phyloP scores from a whole-genome alignment of 768 basidiomycete genomes.

The Crassisporium funariophilum region DNA sequence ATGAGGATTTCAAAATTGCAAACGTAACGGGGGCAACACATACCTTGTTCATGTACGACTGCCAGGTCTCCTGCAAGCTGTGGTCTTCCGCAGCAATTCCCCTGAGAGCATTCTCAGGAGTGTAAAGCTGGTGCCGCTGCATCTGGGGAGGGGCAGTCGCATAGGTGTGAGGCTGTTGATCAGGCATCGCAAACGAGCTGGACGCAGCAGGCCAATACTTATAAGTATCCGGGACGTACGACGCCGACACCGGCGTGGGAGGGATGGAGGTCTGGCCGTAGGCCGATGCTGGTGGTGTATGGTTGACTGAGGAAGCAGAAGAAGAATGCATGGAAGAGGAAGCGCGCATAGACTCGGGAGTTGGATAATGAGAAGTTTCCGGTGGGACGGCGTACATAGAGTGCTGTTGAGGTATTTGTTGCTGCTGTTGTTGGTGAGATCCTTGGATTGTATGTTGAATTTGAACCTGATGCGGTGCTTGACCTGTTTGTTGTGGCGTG shows the following conservation, averaged over 20 bases:
- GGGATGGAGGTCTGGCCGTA: slow-evolving; percentile 8
- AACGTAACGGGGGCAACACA: slow-evolving; percentile 7
- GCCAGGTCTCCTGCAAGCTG: slow-evolving; percentile 70
- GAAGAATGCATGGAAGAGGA: too few relatives aligned
- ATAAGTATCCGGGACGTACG: slow-evolving; percentile 18
- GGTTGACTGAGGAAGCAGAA: slow-evolving; percentile 14
- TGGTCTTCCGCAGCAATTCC: slow-evolving; percentile 56
- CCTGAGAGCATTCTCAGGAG: slow-evolving; percentile 45
- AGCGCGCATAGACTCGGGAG: slow-evolving; percentile 14
- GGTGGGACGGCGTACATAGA: slow-evolving; percentile 33
- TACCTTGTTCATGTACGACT: slow-evolving; percentile 64
- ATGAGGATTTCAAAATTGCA: background rate
- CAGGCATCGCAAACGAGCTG: slow-evolving; percentile 25
- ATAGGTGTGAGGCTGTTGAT: slow-evolving; percentile 13
- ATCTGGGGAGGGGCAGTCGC: background rate
- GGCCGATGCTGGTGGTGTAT: slow-evolving; percentile 16
- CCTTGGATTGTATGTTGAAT: background rate
- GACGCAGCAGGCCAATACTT: slow-evolving; percentile 36
- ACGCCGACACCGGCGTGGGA: background rate
- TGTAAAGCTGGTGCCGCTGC: slow-evolving; percentile 43
- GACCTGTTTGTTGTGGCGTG: slow-evolving; percentile 6
- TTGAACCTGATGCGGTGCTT: background rate
- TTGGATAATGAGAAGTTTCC: slow-evolving; percentile 22
- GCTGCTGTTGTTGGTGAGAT: background rate
- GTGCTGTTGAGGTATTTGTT: slow-evolving; percentile 27